Conservation (phyloP, 2,329 filamentous ascomycete genomes). For the Penicillium sp. region DNA sequence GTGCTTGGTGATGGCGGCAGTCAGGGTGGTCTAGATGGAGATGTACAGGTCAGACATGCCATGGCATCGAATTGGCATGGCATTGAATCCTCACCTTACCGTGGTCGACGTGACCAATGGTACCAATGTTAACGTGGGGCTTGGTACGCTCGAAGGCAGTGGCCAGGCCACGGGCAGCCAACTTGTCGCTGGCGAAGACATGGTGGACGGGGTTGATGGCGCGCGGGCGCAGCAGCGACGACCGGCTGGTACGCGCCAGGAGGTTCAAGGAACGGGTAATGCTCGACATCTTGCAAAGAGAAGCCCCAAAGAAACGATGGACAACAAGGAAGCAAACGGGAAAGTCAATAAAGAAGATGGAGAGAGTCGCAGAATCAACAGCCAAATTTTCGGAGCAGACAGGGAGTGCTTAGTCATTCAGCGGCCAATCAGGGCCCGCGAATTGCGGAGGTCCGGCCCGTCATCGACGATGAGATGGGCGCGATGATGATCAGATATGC, state of each 20-base stretch:
- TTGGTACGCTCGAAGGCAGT: conserved; percentile 81
- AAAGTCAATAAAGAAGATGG: conserved; percentile 32
- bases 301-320: conserved; percentile 32
- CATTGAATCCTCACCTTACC: conserved; percentile 72
- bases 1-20: conserved; percentile 97
- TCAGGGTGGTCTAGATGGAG: conserved; percentile 79
- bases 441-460: conserved; percentile 32
- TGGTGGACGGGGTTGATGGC: conserved; percentile 73
- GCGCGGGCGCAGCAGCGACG: conserved; percentile 68
- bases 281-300: conserved; percentile 68
- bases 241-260: conserved; percentile 78
- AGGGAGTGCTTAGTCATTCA: conserved; percentile 41
- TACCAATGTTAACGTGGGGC: conserved; percentile 98
- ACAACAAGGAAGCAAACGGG: conserved; percentile 28
- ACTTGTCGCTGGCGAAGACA: conserved; percentile 49
- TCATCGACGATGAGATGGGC: not conserved
- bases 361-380: conserved; percentile 26
- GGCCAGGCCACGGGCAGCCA: conserved; percentile 58
- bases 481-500: not conserved
- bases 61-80: conserved; percentile 5
- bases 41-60: conserved; percentile 15
- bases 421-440: conserved; percentile 33
- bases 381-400: conserved; percentile 36
- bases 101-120: conserved; percentile 99
- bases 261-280: conserved; percentile 76